A percentile compares a stretch with the other conserved stretches of the same genome.
These are phyloP conservation scores for Paramecium caudatum DNA, from an alignment of 73 alveolate species.

Conservation along the genomic window DNA sequence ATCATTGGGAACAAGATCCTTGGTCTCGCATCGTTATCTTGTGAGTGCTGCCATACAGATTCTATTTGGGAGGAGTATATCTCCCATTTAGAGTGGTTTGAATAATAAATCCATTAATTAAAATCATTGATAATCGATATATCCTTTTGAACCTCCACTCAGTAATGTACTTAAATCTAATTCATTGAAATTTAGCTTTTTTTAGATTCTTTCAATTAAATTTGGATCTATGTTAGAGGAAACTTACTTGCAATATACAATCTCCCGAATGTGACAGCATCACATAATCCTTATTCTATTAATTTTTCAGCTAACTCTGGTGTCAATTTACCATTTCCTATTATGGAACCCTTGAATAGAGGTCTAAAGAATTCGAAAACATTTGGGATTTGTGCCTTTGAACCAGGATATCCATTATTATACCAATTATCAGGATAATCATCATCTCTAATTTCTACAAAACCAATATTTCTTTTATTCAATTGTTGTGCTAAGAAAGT, in stretches of 20 bases:
- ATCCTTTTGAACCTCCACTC: conserved; percentile 75
- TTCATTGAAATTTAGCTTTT: not conserved
- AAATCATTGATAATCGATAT: no score
- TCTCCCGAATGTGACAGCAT: conserved; percentile 65
- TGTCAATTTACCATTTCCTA: conserved; percentile 22
- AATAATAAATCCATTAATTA: no score
- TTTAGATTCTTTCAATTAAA: conserved; percentile 29
- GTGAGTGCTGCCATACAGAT: conserved; percentile 76
- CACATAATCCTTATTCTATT: not conserved
- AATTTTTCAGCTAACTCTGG: conserved; percentile 39
- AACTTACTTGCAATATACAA: conserved; percentile 55
- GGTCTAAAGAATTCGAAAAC: conserved; percentile 3
- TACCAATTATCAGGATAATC: conserved; percentile 68
- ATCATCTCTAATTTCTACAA: conserved; percentile 66
- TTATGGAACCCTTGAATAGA: not conserved
- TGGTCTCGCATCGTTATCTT: conserved; percentile 76
- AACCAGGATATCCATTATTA: not conserved
- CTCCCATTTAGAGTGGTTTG: conserved; percentile 65
- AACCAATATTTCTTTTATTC: conserved; percentile 60
- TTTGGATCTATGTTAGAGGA: conserved; percentile 44
- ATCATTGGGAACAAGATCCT: conserved; percentile 68
- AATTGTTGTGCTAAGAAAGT: conserved; percentile 25
- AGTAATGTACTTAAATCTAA: conserved; percentile 59
- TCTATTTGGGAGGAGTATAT: conserved; percentile 66
- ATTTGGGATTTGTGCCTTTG: not conserved